Base-by-base conservation (phyloP, 352 stramenopile species). In the Elongisporangium undulatum region DNA sequence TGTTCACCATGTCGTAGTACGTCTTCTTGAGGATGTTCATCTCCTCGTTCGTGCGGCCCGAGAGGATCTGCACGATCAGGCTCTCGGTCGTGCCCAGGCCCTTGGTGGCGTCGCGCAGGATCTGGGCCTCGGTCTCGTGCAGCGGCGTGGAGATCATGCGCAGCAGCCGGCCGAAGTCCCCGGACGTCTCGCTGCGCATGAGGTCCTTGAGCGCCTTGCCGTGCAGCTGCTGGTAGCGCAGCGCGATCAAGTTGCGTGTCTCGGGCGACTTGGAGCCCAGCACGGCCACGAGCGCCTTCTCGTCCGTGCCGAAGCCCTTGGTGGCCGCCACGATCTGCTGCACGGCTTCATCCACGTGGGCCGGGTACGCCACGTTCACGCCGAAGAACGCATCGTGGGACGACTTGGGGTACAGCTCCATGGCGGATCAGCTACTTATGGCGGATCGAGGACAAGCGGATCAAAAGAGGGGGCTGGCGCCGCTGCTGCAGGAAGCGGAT, bases 11-110 rank as follows among this genome's bases (percentile, higher is more conserved):
- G 29, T 78, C 73, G 51, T 82, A 92, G 68, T 86, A 94, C n/a
- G 77, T 73, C 58, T 87, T 82, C 59, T 91, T 92, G 39, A 94
- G 66, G 39, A 94, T 87, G 58, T 66, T 70, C 70, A 94, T 87
- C 59, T 94, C 84, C n/a, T 86, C 79, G 56, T 90, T 90, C 22
- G 84, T 82, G 53, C 84, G 80, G 2, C 82, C 82, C 10, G 74
- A 73, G 10, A 94, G 53, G 56, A 94, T 79, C 69, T 85, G 78
- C 12, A 87, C 69, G 62, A 90, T 72, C 26, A 87, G 72, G 54
- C 69, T 84, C 63, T 92, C 84, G 48, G 72, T 90, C 10, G 82
- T 92, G 49, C 82, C 82, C 56, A 88, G 69, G 38, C 80, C 82
- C 61, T 92, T 89, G 55, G 77, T 89, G 20, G 85, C 82, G 49